Base-by-base conservation (phyloP, 2,329 filamentous ascomycete genomes). In the Clathrospora elynae region DNA sequence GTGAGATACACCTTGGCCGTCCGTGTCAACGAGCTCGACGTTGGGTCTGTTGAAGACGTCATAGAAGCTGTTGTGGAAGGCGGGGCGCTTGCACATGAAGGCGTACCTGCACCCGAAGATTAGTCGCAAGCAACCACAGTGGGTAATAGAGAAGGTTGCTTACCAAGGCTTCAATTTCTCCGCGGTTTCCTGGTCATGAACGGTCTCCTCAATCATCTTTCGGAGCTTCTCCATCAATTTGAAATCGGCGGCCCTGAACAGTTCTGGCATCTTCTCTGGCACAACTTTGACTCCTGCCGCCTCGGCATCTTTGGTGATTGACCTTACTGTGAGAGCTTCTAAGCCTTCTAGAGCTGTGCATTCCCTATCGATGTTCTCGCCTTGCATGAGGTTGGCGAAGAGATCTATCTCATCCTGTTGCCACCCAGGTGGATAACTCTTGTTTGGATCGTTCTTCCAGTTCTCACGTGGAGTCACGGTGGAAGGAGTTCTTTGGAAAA, bases 31-130 rank as follows among this genome's bases (percentile, higher is more conserved):
- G 0, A 87, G 75, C 5, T 74, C 72, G 3, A 87, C 83, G 53
- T 83, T 78, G 0, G 73, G 64, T 19, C 58, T 60, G 64, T 87
- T 87, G 74, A 86, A 86, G 0, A 76, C 53, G 2, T 72, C 57
- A 0, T 86, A 73, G 54, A 83, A 85, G 4, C 76, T 73, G 54
- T 85, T 80, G 63, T 81, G 80, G 64, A 84, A 85, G 26, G 72
- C 77, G 0, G 83, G 82, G 0, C 83, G 76, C 62, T 86, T 86
- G 71, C 83, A 86, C 75, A 78, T 84, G 0, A 67, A 66, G 0
- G 78, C 75, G 56, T 85, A 86, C n/a, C n/a, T n/a, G n/a, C n/a
- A n/a, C n/a, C n/a, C n/a, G n/a, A n/a, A n/a, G n/a, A n/a, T n/a
- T n/a, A n/a, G n/a, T n/a, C n/a, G n/a, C n/a, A n/a, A n/a, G n/a